phyloP scores from a whole-genome alignment of 1,139 yeast species.

The Diutina rugosa region DNA sequence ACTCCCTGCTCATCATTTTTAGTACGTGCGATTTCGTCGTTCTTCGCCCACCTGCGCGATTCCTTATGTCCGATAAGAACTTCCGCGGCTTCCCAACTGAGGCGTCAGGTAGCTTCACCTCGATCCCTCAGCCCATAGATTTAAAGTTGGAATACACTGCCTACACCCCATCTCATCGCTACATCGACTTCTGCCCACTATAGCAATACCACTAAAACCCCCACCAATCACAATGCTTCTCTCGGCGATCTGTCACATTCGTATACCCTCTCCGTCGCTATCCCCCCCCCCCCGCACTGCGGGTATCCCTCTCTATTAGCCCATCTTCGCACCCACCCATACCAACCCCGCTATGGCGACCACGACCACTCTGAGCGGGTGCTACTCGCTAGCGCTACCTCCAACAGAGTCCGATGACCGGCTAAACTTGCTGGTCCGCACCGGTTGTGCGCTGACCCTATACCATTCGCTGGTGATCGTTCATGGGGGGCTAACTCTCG shows the following conservation, averaged over 20 bases:
- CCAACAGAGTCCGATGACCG: slow-evolving; percentile 33
- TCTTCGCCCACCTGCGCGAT: not conserved
- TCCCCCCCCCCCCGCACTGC: not conserved
- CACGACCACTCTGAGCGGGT: slow-evolving; percentile 34
- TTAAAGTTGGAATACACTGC: not conserved
- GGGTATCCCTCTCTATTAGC: not conserved
- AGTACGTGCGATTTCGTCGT: too few relatives aligned
- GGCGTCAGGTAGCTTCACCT: not conserved
- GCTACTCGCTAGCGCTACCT: slow-evolving; percentile 35
- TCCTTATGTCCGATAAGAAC: not conserved
- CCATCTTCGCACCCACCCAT: not conserved
- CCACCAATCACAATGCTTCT: not conserved
- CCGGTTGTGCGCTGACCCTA: slow-evolving; percentile 52
- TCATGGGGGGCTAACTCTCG: slow-evolving; percentile 58
- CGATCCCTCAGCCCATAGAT: too few relatives aligned
- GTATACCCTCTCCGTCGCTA: too few relatives aligned
- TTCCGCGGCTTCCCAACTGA: not conserved
- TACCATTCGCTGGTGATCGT: slow-evolving; percentile 47
- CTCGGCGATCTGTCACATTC: not conserved
- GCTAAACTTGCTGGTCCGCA: slow-evolving; percentile 40
- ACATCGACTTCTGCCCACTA: too few relatives aligned
- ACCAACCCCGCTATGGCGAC: not conserved
- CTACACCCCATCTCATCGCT: not conserved
- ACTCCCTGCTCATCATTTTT: too few relatives aligned
- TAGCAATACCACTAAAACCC: too few relatives aligned